phyloP scores from a whole-genome alignment of 371 early-diverging fungal genomes.

The Mucor racemosus region DNA sequence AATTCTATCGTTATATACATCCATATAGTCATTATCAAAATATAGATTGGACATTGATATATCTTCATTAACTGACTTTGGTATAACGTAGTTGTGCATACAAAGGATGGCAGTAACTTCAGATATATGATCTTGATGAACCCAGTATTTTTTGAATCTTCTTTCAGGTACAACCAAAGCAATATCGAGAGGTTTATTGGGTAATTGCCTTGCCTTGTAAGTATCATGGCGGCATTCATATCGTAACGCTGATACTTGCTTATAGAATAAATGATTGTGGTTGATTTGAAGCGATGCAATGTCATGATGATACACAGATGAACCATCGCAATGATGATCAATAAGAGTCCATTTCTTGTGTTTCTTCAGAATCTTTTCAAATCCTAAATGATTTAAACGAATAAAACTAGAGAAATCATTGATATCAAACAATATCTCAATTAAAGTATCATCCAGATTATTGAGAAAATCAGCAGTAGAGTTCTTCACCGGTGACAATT shows the following conservation, averaged over 20 bases:
- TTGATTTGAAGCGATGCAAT: slow-evolving; percentile 8
- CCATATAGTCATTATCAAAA: slow-evolving; percentile 78
- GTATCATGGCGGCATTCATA: slow-evolving; percentile 25
- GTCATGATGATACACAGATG: not conserved
- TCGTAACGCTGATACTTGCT: slow-evolving; percentile 7
- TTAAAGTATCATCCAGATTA: slow-evolving; percentile 22
- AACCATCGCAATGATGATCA: slow-evolving; percentile 48
- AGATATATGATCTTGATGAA: slow-evolving; percentile 94
- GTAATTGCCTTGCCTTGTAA: not conserved
- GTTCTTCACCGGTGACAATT: slow-evolving; percentile 7
- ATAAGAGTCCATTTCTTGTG: slow-evolving; percentile 78
- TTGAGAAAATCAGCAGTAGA: not conserved
- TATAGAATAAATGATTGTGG: not conserved
- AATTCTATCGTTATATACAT: not conserved
- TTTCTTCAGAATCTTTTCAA: slow-evolving; percentile 88
- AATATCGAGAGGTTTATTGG: not conserved
- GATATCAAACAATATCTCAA: slow-evolving; percentile 58
- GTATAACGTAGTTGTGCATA: slow-evolving; percentile 83
- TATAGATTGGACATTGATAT: slow-evolving; percentile 85
- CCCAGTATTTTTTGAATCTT: slow-evolving; percentile 96
- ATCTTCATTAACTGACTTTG: slow-evolving; percentile 7
- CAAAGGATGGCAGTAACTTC: slow-evolving; percentile 90
- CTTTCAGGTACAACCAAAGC: slow-evolving; percentile 33
- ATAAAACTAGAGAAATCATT: slow-evolving; percentile 83
- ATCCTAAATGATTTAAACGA: slow-evolving; percentile 86